These are phyloP conservation scores for Luffa acutangula DNA, from an alignment of 306 rosid species.

Conservation along the genomic window DNA sequence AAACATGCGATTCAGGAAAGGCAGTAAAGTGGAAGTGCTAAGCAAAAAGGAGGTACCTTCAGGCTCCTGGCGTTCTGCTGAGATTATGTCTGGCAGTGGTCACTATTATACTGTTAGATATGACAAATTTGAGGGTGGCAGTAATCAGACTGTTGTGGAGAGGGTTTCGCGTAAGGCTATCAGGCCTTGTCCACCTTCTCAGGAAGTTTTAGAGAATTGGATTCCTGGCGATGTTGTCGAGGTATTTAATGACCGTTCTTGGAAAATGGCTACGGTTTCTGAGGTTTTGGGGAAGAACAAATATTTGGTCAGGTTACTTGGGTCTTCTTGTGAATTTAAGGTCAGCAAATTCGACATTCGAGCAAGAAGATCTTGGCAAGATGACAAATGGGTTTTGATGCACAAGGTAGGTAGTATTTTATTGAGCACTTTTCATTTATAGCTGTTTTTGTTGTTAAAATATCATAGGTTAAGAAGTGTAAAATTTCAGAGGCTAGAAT, in stretches of 20 bases:
- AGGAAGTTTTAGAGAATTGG: conserved; percentile 43
- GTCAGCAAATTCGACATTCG: conserved; percentile 61
- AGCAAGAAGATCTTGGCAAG: conserved; percentile 70
- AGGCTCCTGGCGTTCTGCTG: conserved; percentile 80
- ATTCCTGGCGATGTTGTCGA: conserved; percentile 71
- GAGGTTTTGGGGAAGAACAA: conserved; percentile 46
- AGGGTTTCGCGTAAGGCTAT: conserved; percentile 49
- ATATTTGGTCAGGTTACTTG: conserved; percentile 64
- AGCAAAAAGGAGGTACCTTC: conserved; percentile 66
- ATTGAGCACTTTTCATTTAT: neutral
- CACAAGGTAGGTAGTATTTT: conserved; percentile 77
- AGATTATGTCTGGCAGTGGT: conserved; percentile 64
- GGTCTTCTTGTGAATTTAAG: conserved; percentile 61
- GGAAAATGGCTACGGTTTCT: conserved; percentile 83
- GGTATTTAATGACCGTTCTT: conserved; percentile 55
- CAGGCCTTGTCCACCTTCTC: conserved; percentile 73
- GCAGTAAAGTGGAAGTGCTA: conserved; percentile 72
- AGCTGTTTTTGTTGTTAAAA: conserved; percentile 7
- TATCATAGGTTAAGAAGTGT: neutral
- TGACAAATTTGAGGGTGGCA: conserved; percentile 33
- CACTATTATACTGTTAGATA: conserved; percentile 59
- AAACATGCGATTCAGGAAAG: conserved; percentile 74
- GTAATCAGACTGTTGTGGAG: conserved; percentile 35
- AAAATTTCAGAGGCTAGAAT: neutral
- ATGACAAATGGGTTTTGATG: conserved; percentile 62